Conservation (phyloP, 768 basidiomycete genomes). For the Suillus alpinus region DNA sequence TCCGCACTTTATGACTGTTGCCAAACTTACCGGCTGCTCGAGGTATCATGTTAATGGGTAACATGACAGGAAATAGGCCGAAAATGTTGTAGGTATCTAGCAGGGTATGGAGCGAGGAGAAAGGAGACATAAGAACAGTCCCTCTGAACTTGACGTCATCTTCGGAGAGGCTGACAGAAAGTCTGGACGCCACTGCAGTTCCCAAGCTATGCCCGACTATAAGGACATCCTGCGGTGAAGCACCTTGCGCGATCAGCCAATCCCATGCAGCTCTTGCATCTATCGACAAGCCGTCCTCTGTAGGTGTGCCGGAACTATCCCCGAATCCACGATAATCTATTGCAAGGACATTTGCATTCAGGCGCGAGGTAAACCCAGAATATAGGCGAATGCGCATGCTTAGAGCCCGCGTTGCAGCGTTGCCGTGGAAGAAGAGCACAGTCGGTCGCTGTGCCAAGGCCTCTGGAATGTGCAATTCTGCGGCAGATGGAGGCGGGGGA, state of each 20-base stretch:
- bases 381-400: slow-evolving; percentile 68
- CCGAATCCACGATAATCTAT: slow-evolving; percentile 93
- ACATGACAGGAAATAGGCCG: slow-evolving; percentile 66
- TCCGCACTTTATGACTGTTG: background rate
- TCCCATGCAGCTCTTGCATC: slow-evolving; percentile 83
- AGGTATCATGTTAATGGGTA: slow-evolving; percentile 66
- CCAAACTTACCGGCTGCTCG: slow-evolving; percentile 54
- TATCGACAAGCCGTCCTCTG: slow-evolving; percentile 63
- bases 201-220: slow-evolving; percentile 88
- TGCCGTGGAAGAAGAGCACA: slow-evolving; percentile 92
- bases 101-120: slow-evolving; percentile 55
- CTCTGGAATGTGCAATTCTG: slow-evolving; percentile 42
- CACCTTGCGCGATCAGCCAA: slow-evolving; percentile 65
- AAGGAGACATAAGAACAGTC: slow-evolving; percentile 53
- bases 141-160: slow-evolving; percentile 43
- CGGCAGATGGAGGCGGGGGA: slow-evolving; percentile 33
- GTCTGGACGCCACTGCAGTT: slow-evolving; percentile 67
- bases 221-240: slow-evolving; percentile 56
- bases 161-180: slow-evolving; percentile 46
- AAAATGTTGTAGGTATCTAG: slow-evolving; percentile 68
- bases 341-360: slow-evolving; percentile 73
- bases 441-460: slow-evolving; percentile 65
- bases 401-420: slow-evolving; percentile 76
- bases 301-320: slow-evolving; percentile 79
- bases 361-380: slow-evolving; percentile 58